Evolutionary conservation across 2,329 filamentous ascomycete genomes (phyloP), one percentile per base, ranked within the genome.

Genomic region (Akanthomyces muscarius): DNA sequence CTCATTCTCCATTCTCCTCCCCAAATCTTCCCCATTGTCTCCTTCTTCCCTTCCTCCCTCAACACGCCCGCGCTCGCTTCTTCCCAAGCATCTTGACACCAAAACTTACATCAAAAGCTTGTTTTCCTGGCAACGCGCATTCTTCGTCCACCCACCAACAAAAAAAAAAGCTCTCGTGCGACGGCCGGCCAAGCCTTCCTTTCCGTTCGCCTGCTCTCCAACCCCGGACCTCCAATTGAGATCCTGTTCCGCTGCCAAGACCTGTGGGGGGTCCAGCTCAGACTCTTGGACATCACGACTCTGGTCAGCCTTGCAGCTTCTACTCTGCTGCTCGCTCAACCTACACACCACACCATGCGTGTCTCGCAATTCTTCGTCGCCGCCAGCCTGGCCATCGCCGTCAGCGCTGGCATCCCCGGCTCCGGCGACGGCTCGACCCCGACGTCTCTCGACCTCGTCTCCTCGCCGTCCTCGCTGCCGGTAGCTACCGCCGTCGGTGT

Each of bases 271-370:
- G 47, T 18, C 47, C 14, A 30, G 13, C 18, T 25, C 30, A 41
- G 50, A 4, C 11, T 59, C 16, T n/a, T 14, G 30, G 33, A 25
- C 7, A 14, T 41, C 47, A 11, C 44, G 30, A 48, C 55, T 58
- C 16, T 16, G 13, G 16, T 51, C 38, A 44, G 57, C 57, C 47
- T 60, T 44, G 36, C 38, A 21, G 47, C 57, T 23, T 42, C 8
- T 23, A 16, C 36, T 25, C 11, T 25, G 21, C 33, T 16, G 11
- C 21, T 44, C 16, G 33, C 28, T 10, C 44, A 21, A 36, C 25
- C 50, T 36, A 36, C 50, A 50, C 44, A 47, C 33, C 47, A 11
- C 41, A 44, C 61, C 11, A 70, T 70, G 69, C 69, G 65, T 41
- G 53, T 65, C 52, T 60, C 65, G 30, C 65, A 63, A 55, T 44